A percentile compares a stretch with the other conserved stretches of the same genome.
Evolutionary conservation across 768 basidiomycete genomes (phyloP).

Genomic region (Pholiota microspora): DNA sequence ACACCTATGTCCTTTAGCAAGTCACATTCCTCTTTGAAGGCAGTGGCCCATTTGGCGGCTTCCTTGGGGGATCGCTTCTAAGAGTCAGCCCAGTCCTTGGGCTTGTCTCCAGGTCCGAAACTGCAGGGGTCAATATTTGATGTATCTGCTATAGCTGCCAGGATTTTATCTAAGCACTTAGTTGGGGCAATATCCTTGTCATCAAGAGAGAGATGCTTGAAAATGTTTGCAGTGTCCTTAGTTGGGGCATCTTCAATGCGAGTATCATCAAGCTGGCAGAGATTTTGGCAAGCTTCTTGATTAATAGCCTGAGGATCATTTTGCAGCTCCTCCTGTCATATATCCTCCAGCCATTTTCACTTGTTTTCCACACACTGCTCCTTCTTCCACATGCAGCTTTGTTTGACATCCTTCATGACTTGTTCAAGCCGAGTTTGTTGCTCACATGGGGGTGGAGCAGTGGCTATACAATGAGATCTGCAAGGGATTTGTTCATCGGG

Average conservation of each 20-base stretch:
- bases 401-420: neutral
- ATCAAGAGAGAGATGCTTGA: neutral
- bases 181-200: neutral
- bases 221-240: neutral
- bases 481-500: neutral
- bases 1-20: slow-evolving; percentile 23
- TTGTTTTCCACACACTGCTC: neutral
- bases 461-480: too few relatives aligned
- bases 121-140: slow-evolving; percentile 1
- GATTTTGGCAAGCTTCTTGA: neutral
- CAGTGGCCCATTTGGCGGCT: slow-evolving; percentile 14
- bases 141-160: neutral
- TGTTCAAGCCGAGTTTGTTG: too few relatives aligned
- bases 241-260: neutral
- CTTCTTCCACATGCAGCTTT: neutral
- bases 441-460: too few relatives aligned
- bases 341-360: neutral
- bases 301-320: neutral
- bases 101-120: slow-evolving; percentile 1
- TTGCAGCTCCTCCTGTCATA: neutral
- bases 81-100: slow-evolving; percentile 5
- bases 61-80: neutral
- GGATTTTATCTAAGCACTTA: neutral
- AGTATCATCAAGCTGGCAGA: neutral
- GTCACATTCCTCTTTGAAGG: slow-evolving; percentile 24